phyloP scores from a whole-genome alignment of 1,284 basidiomycete genomes.

The Naganishia sp. region DNA sequence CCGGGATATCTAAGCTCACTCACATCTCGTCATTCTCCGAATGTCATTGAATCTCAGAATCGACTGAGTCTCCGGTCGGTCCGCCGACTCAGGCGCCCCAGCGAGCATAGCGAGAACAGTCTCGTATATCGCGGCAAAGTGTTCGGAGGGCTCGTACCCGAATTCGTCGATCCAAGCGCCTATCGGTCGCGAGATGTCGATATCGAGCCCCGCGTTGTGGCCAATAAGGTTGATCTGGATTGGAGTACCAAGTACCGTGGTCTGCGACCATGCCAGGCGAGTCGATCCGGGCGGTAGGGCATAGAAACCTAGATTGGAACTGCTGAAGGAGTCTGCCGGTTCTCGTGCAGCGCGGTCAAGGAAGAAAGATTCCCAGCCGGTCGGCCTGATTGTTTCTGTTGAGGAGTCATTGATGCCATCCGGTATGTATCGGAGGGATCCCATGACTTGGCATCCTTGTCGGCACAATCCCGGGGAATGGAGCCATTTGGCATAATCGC shows the following conservation, averaged over 20 bases:
- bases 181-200: conserved; percentile 38
- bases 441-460: conserved; percentile 38
- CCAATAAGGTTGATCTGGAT: conserved; percentile 39
- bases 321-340: conserved; percentile 32
- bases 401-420: conserved; percentile 33
- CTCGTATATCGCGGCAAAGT: not conserved
- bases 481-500: conserved; percentile 25
- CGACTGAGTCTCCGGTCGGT: too few species aligned
- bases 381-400: conserved; percentile 37
- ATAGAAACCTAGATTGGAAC: conserved; percentile 44
- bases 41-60: too few species aligned
- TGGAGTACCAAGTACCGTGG: conserved; percentile 36
- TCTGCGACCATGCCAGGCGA: conserved; percentile 45
- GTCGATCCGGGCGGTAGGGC: conserved; percentile 37
- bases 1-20: too few species aligned
- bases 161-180: conserved; percentile 30
- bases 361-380: conserved; percentile 47
- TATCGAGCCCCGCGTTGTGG: conserved; percentile 41
- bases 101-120: not conserved
- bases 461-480: conserved; percentile 5
- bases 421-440: conserved; percentile 43
- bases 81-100: not conserved
- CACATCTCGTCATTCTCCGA: too few species aligned
- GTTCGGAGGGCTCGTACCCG: not conserved
- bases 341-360: conserved; percentile 11